These are phyloP conservation scores for Penicillium sclerotiorum DNA, from an alignment of 2,329 filamentous ascomycete genomes.

Conservation along the genomic window DNA sequence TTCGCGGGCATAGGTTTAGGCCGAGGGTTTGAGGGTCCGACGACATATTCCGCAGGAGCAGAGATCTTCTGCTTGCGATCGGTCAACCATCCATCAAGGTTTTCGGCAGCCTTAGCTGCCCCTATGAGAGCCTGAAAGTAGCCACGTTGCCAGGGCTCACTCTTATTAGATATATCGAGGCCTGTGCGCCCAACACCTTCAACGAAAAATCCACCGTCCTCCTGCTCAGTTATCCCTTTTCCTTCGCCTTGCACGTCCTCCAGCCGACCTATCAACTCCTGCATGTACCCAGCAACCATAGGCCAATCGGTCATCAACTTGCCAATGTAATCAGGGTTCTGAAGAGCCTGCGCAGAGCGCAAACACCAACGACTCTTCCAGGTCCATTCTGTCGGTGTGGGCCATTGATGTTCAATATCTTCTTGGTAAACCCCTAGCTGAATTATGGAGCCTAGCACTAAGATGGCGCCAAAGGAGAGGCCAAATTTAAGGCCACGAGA, in stretches of 20 bases:
- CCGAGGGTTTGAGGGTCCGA: constrained; percentile 80
- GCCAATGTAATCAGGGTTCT: constrained; percentile 59
- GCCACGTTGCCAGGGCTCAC: constrained; percentile 80
- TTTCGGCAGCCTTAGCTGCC: constrained; percentile 74
- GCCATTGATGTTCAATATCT: constrained; percentile 71
- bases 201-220: constrained; percentile 54
- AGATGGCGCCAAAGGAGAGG: constrained; percentile 70
- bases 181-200: constrained; percentile 59
- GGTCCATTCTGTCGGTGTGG: constrained; percentile 81
- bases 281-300: constrained; percentile 62
- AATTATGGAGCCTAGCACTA: constrained; percentile 62
- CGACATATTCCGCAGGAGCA: constrained; percentile 72
- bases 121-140: constrained; percentile 84
- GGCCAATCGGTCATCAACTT: constrained; percentile 68
- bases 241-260: constrained; percentile 73
- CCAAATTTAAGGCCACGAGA: constrained; percentile 71
- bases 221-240: constrained; percentile 61
- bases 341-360: constrained; percentile 64
- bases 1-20: constrained; percentile 72
- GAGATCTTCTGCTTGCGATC: constrained; percentile 68
- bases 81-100: constrained; percentile 75
- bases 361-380: constrained; percentile 70
- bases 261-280: constrained; percentile 64
- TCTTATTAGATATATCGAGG: constrained; percentile 72
- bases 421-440: constrained; percentile 72